phyloP scores from a whole-genome alignment of 2,329 filamentous ascomycete species.

The Sclerotinia minor region DNA sequence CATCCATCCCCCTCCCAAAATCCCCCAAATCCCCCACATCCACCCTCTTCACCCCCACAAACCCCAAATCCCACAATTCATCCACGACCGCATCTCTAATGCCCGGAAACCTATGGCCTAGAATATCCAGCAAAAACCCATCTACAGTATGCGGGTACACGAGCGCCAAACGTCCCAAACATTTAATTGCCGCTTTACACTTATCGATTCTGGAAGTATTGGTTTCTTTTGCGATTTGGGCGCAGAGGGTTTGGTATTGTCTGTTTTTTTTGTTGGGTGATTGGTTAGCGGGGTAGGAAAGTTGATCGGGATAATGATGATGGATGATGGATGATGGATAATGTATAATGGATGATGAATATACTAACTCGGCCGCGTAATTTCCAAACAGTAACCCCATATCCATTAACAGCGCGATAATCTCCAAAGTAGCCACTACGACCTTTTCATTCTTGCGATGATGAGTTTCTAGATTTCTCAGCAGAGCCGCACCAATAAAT shows the following conservation, averaged over 20 bases:
- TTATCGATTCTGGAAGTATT: slow-evolving; percentile 1
- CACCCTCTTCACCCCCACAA: not conserved
- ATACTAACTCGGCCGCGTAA: not conserved
- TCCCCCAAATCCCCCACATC: slow-evolving; percentile 6
- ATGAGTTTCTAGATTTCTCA: slow-evolving; percentile 54
- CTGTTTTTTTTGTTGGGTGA: not conserved
- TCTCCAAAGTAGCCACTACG: slow-evolving; percentile 72
- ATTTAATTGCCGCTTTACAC: slow-evolving; percentile 8
- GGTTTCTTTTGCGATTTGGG: not conserved
- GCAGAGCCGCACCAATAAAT: slow-evolving; percentile 52
- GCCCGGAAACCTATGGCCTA: not conserved
- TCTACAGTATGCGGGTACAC: not conserved
- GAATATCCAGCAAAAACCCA: not conserved
- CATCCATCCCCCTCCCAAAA: not conserved
- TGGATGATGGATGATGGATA: too few species aligned
- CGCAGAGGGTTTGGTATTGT: not conserved
- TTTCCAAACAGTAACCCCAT: not conserved
- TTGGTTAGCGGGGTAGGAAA: not conserved
- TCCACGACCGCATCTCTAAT: not conserved
- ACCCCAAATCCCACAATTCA: slow-evolving; percentile 6
- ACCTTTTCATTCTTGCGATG: slow-evolving; percentile 62
- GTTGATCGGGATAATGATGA: not conserved
- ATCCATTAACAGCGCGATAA: slow-evolving; percentile 75
- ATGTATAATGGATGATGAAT: too few species aligned
- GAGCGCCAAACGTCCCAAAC: slow-evolving; percentile 1